Conservation (phyloP, 1,284 basidiomycete species). For the Macrocybe sp. region DNA sequence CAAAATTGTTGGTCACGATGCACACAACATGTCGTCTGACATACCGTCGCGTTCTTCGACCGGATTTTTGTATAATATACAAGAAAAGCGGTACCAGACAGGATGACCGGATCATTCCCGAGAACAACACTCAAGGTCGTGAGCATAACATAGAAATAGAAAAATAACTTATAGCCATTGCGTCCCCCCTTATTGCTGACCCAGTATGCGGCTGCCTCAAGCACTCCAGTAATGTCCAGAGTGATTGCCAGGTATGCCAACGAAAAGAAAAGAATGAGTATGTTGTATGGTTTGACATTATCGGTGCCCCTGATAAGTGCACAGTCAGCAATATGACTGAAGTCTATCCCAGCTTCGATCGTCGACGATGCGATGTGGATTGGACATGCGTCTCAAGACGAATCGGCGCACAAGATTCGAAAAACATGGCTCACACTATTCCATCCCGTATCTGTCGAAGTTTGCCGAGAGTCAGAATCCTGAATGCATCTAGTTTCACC, state of each 20-base stretch:
- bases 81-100: conserved; percentile 57
- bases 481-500: not conserved
- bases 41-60: too few species aligned
- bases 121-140: conserved; percentile 75
- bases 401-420: conserved; percentile 16
- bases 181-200: conserved; percentile 76
- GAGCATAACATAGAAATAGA: conserved; percentile 79
- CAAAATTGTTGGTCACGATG: conserved; percentile 16
- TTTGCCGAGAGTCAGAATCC: too few species aligned
- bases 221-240: conserved; percentile 84
- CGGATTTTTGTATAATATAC: conserved; percentile 24
- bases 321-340: not conserved
- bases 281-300: conserved; percentile 87
- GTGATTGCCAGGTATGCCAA: conserved; percentile 94
- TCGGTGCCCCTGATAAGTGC: conserved; percentile 29
- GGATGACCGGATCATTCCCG: conserved; percentile 88
- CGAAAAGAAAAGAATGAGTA: conserved; percentile 89
- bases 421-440: conserved; percentile 37
- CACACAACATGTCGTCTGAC: too few species aligned
- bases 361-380: not conserved
- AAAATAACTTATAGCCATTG: conserved; percentile 68
- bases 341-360: not conserved
- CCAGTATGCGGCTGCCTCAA: conserved; percentile 85
- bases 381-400: not conserved
- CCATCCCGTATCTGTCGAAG: conserved; percentile 57